Base-by-base conservation (phyloP, 164 flowering plant species). In the Magnolia changhungtana region DNA sequence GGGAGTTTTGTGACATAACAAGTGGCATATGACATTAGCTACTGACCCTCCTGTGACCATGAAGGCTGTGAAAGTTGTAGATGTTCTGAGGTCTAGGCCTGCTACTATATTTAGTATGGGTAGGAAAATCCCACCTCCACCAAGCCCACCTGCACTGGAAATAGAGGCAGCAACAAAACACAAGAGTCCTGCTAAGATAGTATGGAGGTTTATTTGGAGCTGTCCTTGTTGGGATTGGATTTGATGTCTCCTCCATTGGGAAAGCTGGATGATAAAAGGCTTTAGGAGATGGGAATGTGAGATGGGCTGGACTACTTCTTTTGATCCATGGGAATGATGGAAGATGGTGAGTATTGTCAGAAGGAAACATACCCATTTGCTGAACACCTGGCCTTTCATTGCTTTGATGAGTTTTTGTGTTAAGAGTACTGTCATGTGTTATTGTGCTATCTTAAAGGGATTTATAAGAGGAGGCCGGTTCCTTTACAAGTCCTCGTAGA, bases 111-210 rank as follows among this genome's bases (percentile, higher is more conserved):
- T 84, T 64, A 91, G 74, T 20, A 91, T 87, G 2, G 95, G 95
- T 31, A 91, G 74, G 80, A 78, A 91, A 2, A 91, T 74, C 18
- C 95, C 95, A 1, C 95, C 95, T 1, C 93, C 95, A 31, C 95
- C 95, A 73, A 91, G 83, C 19, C 95, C 95, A 50, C 95, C 93
- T 27, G 95, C 93, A 74, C 95, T 88, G 1, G 95, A 91, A 61
- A 90, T 81, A 6, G 91, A 74, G 37, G 92, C 85, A n/a, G 93
- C 90, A 18, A 86, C 0, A 78, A 86, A 91, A 63, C 89, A 86
- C 2, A 90, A 74, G 8, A 79, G 8, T 3, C 84, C 92, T 64
- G 93, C 79, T 64, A 77, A 18, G 19, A 66, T 77, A 16, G 45
- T 24, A 16, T 19, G 49, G 4, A 50, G n/a, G 20, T 10, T 66